Evolutionary conservation across 108 stramenopile genomes (phyloP).

Genomic region (Parmales sp.): DNA sequence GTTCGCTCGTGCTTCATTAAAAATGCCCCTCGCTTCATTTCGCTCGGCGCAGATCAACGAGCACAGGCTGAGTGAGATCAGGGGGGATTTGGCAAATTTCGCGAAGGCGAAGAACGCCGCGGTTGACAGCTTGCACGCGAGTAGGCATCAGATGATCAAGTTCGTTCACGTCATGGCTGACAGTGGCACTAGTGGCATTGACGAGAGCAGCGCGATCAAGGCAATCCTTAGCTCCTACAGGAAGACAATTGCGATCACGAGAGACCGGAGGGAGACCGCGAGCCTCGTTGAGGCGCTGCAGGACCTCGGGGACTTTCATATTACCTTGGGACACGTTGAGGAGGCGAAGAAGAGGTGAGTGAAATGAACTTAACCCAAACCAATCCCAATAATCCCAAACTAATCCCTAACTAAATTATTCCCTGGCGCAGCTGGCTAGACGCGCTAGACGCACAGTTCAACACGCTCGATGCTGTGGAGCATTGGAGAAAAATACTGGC

Average conservation of each 20-base stretch:
- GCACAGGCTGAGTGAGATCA: not conserved
- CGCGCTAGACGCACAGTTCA: not conserved
- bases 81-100: not conserved
- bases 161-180: not conserved
- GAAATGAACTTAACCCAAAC: no score
- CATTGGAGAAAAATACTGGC: not conserved
- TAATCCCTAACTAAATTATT: no score
- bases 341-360: constrained; percentile 7
- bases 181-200: not conserved
- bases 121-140: not conserved
- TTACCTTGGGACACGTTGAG: not conserved
- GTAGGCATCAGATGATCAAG: constrained; percentile 1
- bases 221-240: not conserved
- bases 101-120: not conserved
- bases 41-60: not conserved
- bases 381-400: no score
- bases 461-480: constrained; percentile 3
- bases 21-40: no score
- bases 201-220: not conserved
- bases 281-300: constrained; percentile 4
- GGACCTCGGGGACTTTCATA: not conserved
- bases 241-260: not conserved
- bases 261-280: not conserved
- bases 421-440: no score
- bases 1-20: no score